A percentile compares a stretch with the other conserved stretches of the same genome.
Conservation (phyloP, 768 basidiomycete species). For the Filobasidium wieringae region DNA sequence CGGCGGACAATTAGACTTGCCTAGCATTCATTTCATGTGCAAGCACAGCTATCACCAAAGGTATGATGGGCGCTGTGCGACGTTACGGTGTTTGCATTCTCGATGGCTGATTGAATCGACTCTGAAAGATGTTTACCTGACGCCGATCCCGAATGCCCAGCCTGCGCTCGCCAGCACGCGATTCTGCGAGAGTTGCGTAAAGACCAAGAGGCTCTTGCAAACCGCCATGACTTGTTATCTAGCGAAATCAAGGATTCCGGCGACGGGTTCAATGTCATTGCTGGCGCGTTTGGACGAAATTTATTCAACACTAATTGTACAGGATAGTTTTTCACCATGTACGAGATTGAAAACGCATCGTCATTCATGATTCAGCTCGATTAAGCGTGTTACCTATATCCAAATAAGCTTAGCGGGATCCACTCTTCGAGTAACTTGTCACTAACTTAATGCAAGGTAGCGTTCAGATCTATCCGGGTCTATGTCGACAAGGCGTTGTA, state of each 20-base stretch:
- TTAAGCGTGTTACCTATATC: no score
- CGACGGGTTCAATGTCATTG: constrained; percentile 39
- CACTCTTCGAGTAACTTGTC: no score
- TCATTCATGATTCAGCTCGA: no score
- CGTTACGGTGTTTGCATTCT: not conserved
- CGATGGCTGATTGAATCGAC: not conserved
- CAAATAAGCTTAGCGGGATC: no score
- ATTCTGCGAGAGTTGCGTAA: constrained; percentile 78
- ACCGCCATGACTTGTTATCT: constrained; percentile 40
- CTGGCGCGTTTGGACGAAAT: constrained; percentile 38
- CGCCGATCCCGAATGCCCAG: constrained; percentile 78
- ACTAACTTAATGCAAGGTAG: no score
- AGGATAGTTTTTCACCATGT: no score
- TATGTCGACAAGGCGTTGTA: no score
- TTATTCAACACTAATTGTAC: constrained; percentile 20
- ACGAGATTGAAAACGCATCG: no score
- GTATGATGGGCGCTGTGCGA: constrained; percentile 40
- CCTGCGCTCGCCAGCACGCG: constrained; percentile 73
- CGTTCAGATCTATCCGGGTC: no score
- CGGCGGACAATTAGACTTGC: constrained; percentile 77
- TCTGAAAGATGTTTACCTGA: constrained; percentile 66
- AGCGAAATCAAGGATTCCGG: constrained; percentile 38
- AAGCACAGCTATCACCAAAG: constrained; percentile 92
- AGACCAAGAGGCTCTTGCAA: constrained; percentile 68
- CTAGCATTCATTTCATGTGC: constrained; percentile 95